Conservation (phyloP, 2,329 filamentous ascomycete genomes). For the Epichloe uncinata region DNA sequence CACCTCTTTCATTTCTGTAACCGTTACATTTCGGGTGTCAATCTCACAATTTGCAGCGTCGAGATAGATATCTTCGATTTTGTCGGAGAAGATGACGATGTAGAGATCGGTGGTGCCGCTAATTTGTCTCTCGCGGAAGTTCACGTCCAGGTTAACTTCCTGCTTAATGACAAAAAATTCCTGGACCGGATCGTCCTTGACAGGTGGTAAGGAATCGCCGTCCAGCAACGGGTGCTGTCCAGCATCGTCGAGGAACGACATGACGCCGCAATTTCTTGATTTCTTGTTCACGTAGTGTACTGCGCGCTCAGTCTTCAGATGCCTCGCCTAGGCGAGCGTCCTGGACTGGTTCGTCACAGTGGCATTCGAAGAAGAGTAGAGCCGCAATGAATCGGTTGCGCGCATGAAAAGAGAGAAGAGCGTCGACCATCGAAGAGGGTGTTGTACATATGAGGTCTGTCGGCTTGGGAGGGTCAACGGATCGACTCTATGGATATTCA, state of each 20-base stretch:
- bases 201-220: constrained; percentile 19
- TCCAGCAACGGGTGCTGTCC: constrained; percentile 17
- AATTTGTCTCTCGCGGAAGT: constrained; percentile 64
- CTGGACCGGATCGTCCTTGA: constrained; percentile 23
- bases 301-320: constrained; percentile 1
- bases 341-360: neutral
- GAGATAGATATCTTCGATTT: constrained; percentile 43
- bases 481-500: neutral
- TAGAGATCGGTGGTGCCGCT: constrained; percentile 72
- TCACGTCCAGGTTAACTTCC: constrained; percentile 77
- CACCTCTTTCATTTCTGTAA: constrained; percentile 27
- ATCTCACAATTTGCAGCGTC: constrained; percentile 51
- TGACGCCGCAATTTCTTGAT: neutral
- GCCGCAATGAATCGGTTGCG: neutral
- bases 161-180: constrained; percentile 57
- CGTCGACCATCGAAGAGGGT: neutral
- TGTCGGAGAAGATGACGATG: constrained; percentile 50
- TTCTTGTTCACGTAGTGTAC: neutral
- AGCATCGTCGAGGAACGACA: constrained; percentile 2
- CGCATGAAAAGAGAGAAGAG: neutral
- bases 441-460: neutral
- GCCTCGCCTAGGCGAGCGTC: constrained; percentile 5
- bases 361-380: neutral
- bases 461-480: neutral
- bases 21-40: constrained; percentile 37